A percentile compares a stretch with the other conserved stretches of the same genome.
Evolutionary conservation across 768 basidiomycete genomes (phyloP).

Genomic region (Sistotremastrum suecicum): DNA sequence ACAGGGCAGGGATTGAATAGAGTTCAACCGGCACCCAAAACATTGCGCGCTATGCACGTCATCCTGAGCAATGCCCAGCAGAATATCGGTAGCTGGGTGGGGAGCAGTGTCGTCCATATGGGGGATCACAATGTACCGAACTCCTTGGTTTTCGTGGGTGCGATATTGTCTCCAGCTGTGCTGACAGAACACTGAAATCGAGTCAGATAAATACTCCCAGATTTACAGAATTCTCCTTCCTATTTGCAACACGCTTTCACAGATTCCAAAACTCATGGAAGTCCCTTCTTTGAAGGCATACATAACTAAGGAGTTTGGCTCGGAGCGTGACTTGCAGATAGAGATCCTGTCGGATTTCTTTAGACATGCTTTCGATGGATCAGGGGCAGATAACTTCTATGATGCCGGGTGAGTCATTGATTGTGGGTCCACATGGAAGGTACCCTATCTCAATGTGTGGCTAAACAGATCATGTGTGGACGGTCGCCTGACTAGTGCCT

Average conservation of each 20-base stretch:
- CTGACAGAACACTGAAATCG: not conserved
- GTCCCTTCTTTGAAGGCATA: conserved; percentile 63
- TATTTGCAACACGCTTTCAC: conserved; percentile 67
- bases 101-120: conserved; percentile 81
- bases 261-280: conserved; percentile 49
- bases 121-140: conserved; percentile 79
- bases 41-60: conserved; percentile 79
- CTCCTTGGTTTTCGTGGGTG: conserved; percentile 74
- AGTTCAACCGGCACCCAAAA: conserved; percentile 77
- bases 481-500: conserved; percentile 75
- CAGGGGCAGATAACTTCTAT: conserved; percentile 84
- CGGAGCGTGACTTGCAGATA: conserved; percentile 46
- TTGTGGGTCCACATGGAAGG: not conserved
- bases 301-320: conserved; percentile 74
- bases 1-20: conserved; percentile 88
- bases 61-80: conserved; percentile 75
- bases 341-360: conserved; percentile 80
- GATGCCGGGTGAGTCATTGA: conserved; percentile 52
- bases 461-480: conserved; percentile 40
- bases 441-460: not conserved
- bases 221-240: conserved; percentile 83
- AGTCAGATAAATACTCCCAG: conserved; percentile 72
- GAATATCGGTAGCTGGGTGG: conserved; percentile 73
- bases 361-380: conserved; percentile 78
- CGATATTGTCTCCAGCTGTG: not conserved